A percentile compares a stretch with the other conserved stretches of the same genome.
Conservation (phyloP, 352 stramenopile species). For the Thraustotheca clavata region DNA sequence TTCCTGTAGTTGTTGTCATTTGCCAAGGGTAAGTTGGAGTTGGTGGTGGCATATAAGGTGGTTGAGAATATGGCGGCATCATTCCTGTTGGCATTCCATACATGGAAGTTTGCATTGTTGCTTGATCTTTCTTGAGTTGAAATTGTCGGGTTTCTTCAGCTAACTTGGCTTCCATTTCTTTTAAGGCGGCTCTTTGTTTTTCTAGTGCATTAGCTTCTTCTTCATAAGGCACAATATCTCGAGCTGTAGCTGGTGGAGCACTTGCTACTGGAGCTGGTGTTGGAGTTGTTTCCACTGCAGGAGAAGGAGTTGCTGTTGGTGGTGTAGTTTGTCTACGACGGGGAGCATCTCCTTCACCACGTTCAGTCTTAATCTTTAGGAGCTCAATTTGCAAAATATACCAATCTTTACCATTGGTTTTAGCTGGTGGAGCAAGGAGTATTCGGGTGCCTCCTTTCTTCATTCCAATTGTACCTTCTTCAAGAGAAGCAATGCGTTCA, state of each 20-base stretch:
- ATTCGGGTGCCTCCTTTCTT: constrained; percentile 80
- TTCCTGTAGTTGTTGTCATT: not conserved
- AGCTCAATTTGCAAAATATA: constrained; percentile 73
- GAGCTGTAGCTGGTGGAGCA: constrained; percentile 8
- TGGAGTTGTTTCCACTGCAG: not conserved
- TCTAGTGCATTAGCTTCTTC: not conserved
- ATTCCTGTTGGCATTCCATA: not conserved
- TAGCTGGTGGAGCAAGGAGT: constrained; percentile 73
- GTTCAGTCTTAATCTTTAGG: constrained; percentile 51
- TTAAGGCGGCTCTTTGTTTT: not conserved
- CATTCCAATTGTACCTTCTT: constrained; percentile 85
- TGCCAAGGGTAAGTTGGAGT: not conserved
- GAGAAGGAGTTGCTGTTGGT: not conserved
- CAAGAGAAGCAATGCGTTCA: constrained; percentile 81
- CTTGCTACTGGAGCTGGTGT: not conserved
- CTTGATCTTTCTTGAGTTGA: not conserved
- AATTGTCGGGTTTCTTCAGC: not conserved
- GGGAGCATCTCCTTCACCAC: not conserved
- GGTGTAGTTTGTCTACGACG: not conserved
- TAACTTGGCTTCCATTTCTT: constrained; percentile 3
- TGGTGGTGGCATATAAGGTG: not conserved
- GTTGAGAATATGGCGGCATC: not conserved
- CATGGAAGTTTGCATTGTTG: not conserved
- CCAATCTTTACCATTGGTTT: constrained; percentile 75
- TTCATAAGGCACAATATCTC: not conserved